Evolutionary conservation across 2,329 filamentous ascomycete species (phyloP), one percentile per base, ranked within the genome.

Genomic region (Aspergillus japonicus): DNA sequence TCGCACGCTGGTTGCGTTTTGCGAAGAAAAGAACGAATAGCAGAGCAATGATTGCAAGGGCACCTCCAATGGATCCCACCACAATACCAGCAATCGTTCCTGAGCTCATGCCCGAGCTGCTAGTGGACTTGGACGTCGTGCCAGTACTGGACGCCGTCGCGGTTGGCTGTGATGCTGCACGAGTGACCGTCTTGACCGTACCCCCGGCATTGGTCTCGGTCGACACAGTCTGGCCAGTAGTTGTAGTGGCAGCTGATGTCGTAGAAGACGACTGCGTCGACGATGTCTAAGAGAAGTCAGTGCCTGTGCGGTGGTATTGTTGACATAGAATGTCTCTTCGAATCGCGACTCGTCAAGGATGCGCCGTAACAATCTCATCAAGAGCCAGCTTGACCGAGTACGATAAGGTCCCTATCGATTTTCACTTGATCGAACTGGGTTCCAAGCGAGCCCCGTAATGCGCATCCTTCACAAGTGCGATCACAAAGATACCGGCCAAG

Each of bases 51-150:
- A 80, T 54, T 19, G 75, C 62, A 47, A 72, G 77, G 19, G 76
- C 62, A 35, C 73, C 78, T 50, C 75, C 70, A 21, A 79, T 62
- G 12, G 75, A 68, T 58, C 78, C 79, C 29, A 80, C 69, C 4
- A 79, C 76, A 53, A 80, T 75, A 29, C 79, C 79, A 5, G 77
- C 78, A 59, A 80, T 77, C 11, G 74, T 72, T 33, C 79, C 79
- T 19, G 72, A 73, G 39, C 73, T 76, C 39, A 80, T 58, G 12
- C 69, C 66, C 21, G 70, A 72, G 19, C 59, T 56, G 39, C 58
- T 50, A 21, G 63, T 56, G n/a, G 55, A 56, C 21, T 62, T 50
- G 8, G 54, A 58, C 29, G 26, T 35, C 11, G 47, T 35, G 16
- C n/a, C 65, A 39, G 54, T 57, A 7, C 65, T 54, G 2, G 66